These are phyloP conservation scores for Pseudopithomyces chartarum DNA, from an alignment of 2,329 filamentous ascomycete species.

Conservation along the genomic window DNA sequence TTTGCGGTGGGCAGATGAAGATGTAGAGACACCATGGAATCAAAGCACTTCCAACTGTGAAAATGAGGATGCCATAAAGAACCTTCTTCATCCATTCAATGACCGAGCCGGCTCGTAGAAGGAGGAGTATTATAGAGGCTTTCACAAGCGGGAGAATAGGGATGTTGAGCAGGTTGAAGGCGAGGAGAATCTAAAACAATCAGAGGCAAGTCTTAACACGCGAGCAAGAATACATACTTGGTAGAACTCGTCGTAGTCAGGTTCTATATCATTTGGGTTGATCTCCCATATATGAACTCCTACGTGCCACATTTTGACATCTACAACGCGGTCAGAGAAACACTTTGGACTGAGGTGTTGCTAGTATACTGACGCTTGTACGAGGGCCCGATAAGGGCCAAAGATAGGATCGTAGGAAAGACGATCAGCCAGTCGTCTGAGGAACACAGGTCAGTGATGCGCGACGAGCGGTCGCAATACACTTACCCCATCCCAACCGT, in stretches of 20 bases:
- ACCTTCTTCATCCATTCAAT: slow-evolving; percentile 45
- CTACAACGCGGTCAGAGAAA: slow-evolving; percentile 18
- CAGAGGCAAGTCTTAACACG: slow-evolving; percentile 30
- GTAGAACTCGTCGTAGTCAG: slow-evolving; percentile 42
- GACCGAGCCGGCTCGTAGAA: slow-evolving; percentile 45
- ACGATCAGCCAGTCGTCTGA: slow-evolving; percentile 48
- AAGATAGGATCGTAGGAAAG: slow-evolving; percentile 40
- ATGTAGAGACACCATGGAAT: slow-evolving; percentile 46
- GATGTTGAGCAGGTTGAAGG: slow-evolving; percentile 48
- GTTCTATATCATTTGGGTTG: slow-evolving; percentile 39
- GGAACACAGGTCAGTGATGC: slow-evolving; percentile 19
- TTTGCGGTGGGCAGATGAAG: slow-evolving; percentile 46
- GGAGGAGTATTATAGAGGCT: slow-evolving; percentile 46
- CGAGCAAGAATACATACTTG: slow-evolving; percentile 43
- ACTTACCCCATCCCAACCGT: slow-evolving; percentile 43
- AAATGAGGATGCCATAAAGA: slow-evolving; percentile 44
- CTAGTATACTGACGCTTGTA: slow-evolving; percentile 35
- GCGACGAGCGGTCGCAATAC: slow-evolving; percentile 5
- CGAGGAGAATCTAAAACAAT: slow-evolving; percentile 34
- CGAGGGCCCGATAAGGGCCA: slow-evolving; percentile 44
- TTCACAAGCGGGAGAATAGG: slow-evolving; percentile 49
- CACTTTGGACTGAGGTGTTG: not conserved
- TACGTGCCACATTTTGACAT: slow-evolving; percentile 47
- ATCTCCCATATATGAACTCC: slow-evolving; percentile 45
- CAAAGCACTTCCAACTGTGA: slow-evolving; percentile 42